phyloP scores from a whole-genome alignment of 208 protist genomes.

The Porcisia deanei region DNA sequence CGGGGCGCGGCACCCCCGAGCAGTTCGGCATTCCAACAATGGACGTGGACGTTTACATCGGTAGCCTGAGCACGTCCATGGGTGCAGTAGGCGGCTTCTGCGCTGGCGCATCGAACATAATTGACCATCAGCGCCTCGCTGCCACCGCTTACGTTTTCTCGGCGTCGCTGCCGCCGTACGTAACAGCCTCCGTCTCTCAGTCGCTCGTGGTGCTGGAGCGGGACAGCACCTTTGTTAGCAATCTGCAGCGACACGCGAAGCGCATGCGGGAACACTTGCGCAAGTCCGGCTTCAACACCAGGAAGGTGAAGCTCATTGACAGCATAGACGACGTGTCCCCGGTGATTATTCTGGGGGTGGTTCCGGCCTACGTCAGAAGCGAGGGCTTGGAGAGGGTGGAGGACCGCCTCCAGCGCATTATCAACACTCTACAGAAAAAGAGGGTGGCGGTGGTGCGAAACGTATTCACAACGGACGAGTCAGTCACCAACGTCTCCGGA shows the following conservation, averaged over 20 bases:
- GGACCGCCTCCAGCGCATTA: conserved; percentile 56
- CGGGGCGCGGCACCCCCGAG: conserved; percentile 94
- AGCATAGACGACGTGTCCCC: conserved; percentile 68
- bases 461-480: conserved; percentile 69
- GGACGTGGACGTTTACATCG: conserved; percentile 90
- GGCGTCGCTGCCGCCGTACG: conserved; percentile 95
- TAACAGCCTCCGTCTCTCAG: conserved; percentile 79
- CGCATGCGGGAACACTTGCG: conserved; percentile 52
- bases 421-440: conserved; percentile 50
- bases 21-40: conserved; percentile 87
- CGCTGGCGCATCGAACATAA: conserved; percentile 76
- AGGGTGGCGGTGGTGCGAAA: conserved; percentile 70
- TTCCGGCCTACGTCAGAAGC: conserved; percentile 40
- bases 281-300: conserved; percentile 42
- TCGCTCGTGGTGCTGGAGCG: conserved; percentile 79
- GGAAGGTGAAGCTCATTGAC: conserved; percentile 69
- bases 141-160: conserved; percentile 97
- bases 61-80: conserved; percentile 87
- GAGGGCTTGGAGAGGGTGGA: conserved; percentile 50
- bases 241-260: conserved; percentile 54
- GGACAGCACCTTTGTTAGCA: conserved; percentile 38
- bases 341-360: conserved; percentile 57
- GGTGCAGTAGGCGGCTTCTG: conserved; percentile 96
- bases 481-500: conserved; percentile 46
- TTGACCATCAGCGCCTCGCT: conserved; percentile 95